Evolutionary conservation across 2,329 filamentous ascomycete genomes (phyloP).

Genomic region (Helicocarpus griseus): DNA sequence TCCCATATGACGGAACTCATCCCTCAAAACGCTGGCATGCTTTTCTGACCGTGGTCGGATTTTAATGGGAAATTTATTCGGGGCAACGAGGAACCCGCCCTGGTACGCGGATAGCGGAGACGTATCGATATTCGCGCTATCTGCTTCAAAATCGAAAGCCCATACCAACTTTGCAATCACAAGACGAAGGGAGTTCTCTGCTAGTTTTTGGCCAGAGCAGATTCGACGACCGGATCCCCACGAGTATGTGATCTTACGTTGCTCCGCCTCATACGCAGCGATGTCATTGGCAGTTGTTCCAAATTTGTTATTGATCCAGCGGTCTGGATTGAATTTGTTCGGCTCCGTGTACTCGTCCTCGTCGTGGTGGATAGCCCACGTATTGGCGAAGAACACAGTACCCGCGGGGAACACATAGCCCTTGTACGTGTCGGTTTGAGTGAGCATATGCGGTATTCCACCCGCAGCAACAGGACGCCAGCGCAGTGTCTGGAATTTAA

Average conservation of each 20-base stretch:
- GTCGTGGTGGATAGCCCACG: conserved; percentile 16
- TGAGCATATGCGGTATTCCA: conserved; percentile 17
- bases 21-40: conserved; percentile 6
- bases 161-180: conserved; percentile 10
- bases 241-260: background rate
- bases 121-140: background rate
- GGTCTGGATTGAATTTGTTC: conserved; percentile 15
- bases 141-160: conserved; percentile 8
- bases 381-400: conserved; percentile 13
- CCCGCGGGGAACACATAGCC: conserved; percentile 16
- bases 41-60: conserved; percentile 5
- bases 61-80: conserved; percentile 5
- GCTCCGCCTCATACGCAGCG: background rate
- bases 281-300: background rate
- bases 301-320: conserved; percentile 15
- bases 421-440: conserved; percentile 15
- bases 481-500: conserved; percentile 12
- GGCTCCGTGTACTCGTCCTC: conserved; percentile 14
- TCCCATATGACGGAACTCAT: conserved; percentile 4
- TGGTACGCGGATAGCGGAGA: background rate
- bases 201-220: conserved; percentile 9
- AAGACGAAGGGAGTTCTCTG: conserved; percentile 9
- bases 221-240: conserved; percentile 10
- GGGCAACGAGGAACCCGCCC: conserved; percentile 4
- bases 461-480: conserved; percentile 11